Evolutionary conservation across 2,329 filamentous ascomycete genomes (phyloP), one percentile per base, ranked within the genome.

Genomic region (Pyrenochaeta sp.): DNA sequence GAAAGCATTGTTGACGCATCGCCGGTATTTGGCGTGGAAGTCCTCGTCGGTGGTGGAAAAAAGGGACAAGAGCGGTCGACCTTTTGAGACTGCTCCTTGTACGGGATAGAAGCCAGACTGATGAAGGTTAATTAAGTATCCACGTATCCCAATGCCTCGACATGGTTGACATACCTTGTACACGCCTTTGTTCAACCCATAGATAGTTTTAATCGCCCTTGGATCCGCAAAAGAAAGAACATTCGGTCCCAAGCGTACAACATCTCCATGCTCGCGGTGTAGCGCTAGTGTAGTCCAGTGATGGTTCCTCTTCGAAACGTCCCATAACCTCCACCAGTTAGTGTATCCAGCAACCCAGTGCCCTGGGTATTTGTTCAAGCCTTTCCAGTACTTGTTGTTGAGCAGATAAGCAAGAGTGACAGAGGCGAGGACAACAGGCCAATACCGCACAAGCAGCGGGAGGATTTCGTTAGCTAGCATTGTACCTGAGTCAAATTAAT

Each of bases 41-140:
- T 84, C 81, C 62, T 93, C 91, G 74, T 91, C 87, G 6, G 86
- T 88, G 0, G 90, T 91, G 70, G 88, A 91, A 80, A 94, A 94
- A 19, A 95, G 84, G 2, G 90, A 92, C 34, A 86, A 86, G 0
- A 93, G 82, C 2, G 85, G 83, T 59, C 85, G 83, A 24, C 91
- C 91, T 60, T 90, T 87, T 22, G 88, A 84, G 1, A 91, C 85
- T 0, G 90, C 87, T 76, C 91, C 88, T 72, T 93, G 91, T 2
- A 93, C 90, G 0, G 90, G 86, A 71, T 94, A 94, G 73, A 94
- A 94, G 62, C 91, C 88, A 30, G 90, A 92, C 88, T 91, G 52
- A 6, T 4, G 3, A 32, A n/a, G 0, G 39, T 68, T n/a, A 68
- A 61, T 25, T 22, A 7, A 25, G 1, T n/a, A 6, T n/a, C 10